These are phyloP conservation scores for Cytospora mali DNA, from an alignment of 2,329 filamentous ascomycete species.

Conservation along the genomic window DNA sequence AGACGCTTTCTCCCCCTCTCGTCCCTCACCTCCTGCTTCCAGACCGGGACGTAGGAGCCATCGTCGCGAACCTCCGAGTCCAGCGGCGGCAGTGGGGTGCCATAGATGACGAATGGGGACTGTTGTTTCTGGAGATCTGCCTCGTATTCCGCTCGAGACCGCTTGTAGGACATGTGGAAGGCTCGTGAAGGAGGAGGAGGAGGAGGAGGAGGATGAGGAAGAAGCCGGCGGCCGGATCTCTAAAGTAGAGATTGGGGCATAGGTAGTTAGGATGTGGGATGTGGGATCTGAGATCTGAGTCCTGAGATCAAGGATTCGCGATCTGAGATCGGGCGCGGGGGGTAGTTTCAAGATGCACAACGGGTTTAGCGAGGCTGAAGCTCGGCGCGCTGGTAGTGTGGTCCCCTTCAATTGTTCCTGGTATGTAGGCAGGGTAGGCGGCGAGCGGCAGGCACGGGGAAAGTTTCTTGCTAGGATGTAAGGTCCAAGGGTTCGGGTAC, in stretches of 20 bases:
- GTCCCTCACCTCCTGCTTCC: slow-evolving; percentile 97
- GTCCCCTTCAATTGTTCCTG: too few species aligned
- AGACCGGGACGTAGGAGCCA: slow-evolving; percentile 90
- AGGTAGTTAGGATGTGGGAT: neutral
- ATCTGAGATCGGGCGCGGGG: neutral
- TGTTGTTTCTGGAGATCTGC: slow-evolving; percentile 67
- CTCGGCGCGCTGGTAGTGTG: neutral
- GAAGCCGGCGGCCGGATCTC: neutral
- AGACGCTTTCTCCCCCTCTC: slow-evolving; percentile 87
- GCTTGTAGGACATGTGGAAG: slow-evolving; percentile 72
- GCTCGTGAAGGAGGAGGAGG: too few species aligned
- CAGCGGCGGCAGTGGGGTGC: slow-evolving; percentile 79
- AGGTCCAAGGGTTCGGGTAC: neutral
- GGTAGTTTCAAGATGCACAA: neutral
- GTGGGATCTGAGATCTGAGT: neutral
- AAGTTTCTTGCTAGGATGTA: neutral
- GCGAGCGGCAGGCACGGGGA: neutral
- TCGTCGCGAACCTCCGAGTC: slow-evolving; percentile 82
- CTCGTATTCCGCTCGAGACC: slow-evolving; percentile 77
- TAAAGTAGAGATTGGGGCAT: neutral
- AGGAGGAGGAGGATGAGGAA: slow-evolving; percentile 11
- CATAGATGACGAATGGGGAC: slow-evolving; percentile 77
- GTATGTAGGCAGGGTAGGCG: too few species aligned
- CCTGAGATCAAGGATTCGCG: neutral
- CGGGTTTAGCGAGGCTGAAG: neutral